Evolutionary conservation across 139 green algal genomes (phyloP).

Genomic region (Chlamydomonas asymmetrica): DNA sequence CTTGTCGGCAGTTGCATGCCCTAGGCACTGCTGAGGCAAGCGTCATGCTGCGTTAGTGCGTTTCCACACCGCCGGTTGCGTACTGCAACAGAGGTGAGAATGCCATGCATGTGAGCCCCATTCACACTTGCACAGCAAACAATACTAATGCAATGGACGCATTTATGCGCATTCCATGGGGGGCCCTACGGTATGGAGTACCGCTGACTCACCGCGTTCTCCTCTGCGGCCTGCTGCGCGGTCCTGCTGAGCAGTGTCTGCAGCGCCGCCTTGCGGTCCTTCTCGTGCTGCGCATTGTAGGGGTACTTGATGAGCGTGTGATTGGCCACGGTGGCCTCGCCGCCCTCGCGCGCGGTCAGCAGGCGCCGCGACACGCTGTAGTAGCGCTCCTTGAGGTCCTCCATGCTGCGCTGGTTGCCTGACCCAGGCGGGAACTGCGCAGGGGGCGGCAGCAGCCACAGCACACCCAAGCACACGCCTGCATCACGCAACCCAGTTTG

Average conservation of each 20-base stretch:
- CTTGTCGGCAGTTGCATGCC: too few relatives aligned
- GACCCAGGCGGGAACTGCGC: slow-evolving; percentile 61
- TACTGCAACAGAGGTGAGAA: too few relatives aligned
- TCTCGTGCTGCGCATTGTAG: slow-evolving; percentile 68
- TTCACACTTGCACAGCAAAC: too few relatives aligned
- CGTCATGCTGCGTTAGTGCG: too few relatives aligned
- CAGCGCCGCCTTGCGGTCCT: slow-evolving; percentile 68
- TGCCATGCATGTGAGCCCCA: too few relatives aligned
- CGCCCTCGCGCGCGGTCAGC: slow-evolving; percentile 64
- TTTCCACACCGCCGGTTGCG: too few relatives aligned
- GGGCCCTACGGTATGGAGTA: too few relatives aligned
- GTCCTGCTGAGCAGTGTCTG: slow-evolving; percentile 64
- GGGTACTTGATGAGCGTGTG: slow-evolving; percentile 73
- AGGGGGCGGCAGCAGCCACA: too few relatives aligned
- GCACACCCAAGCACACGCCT: too few relatives aligned
- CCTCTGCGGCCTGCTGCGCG: slow-evolving; percentile 59
- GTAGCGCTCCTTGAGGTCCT: slow-evolving; percentile 92
- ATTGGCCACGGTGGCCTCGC: slow-evolving; percentile 65
- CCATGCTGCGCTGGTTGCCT: slow-evolving; percentile 62
- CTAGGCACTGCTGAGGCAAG: too few relatives aligned
- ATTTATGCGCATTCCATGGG: background rate
- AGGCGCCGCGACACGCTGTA: slow-evolving; percentile 76
- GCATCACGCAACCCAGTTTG: too few relatives aligned
- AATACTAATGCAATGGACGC: background rate
- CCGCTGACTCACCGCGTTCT: slow-evolving; percentile 57